Evolutionary conservation across 2,329 filamentous ascomycete species (phyloP).

Genomic region (Tolypocladium paradoxum): DNA sequence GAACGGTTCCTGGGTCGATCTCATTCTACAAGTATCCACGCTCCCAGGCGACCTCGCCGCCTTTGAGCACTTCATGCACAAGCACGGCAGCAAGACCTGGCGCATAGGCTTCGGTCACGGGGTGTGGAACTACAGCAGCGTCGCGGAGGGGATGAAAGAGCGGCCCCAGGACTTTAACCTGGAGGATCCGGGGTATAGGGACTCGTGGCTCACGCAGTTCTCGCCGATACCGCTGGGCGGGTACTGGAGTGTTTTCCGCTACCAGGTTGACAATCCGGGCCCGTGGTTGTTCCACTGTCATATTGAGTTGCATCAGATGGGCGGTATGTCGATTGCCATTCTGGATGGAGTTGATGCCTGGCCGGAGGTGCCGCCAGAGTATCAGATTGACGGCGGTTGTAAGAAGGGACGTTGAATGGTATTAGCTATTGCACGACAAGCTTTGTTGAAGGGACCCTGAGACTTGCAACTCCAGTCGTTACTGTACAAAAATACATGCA

Average conservation of each 20-base stretch:
- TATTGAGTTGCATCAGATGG: conserved; percentile 33
- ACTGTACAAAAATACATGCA: too few species aligned
- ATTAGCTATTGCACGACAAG: too few species aligned
- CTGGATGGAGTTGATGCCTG: conserved; percentile 32
- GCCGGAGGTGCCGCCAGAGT: conserved; percentile 4
- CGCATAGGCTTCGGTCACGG: conserved; percentile 27
- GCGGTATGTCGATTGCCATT: conserved; percentile 35
- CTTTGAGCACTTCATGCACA: conserved; percentile 25
- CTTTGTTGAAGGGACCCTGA: too few species aligned
- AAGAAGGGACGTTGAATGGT: too few species aligned
- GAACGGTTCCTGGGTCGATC: conserved; percentile 27
- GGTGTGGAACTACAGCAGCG: conserved; percentile 28
- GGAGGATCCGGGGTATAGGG: conserved; percentile 27
- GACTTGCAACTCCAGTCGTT: too few species aligned
- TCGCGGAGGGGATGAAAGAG: conserved; percentile 25
- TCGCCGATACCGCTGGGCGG: background rate
- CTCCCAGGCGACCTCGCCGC: conserved; percentile 9
- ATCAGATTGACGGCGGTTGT: background rate
- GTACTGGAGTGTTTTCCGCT: conserved; percentile 31
- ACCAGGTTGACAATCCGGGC: conserved; percentile 33
- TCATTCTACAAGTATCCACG: conserved; percentile 12
- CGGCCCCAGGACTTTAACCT: conserved; percentile 32
- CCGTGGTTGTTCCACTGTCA: conserved; percentile 40
- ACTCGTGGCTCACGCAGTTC: conserved; percentile 15
- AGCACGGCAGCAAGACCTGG: conserved; percentile 35